Evolutionary conservation across 768 basidiomycete species (phyloP).

Genomic region (Pulveroboletus frians): DNA sequence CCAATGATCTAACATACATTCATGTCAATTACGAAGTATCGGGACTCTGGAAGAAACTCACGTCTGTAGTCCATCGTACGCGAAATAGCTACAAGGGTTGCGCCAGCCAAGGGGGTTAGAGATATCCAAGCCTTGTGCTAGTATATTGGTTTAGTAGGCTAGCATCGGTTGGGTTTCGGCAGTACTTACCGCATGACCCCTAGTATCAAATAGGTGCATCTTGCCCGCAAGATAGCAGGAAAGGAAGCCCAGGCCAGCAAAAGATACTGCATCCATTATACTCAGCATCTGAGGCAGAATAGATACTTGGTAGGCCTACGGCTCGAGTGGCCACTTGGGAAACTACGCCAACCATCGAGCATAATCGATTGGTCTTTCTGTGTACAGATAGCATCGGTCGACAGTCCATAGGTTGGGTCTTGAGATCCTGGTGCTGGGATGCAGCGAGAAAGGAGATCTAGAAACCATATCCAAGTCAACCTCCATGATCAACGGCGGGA

Average conservation of each 20-base stretch:
- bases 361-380: slow-evolving; percentile 54
- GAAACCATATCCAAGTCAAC: not conserved
- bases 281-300: not conserved
- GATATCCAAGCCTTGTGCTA: slow-evolving; percentile 82
- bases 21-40: slow-evolving; percentile 4
- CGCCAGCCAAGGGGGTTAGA: slow-evolving; percentile 69
- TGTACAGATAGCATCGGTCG: slow-evolving; percentile 75
- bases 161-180: not conserved
- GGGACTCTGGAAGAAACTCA: slow-evolving; percentile 25
- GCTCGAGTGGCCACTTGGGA: slow-evolving; percentile 89
- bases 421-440: slow-evolving; percentile 57
- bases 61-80: slow-evolving; percentile 92
- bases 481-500: not conserved
- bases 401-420: slow-evolving; percentile 70
- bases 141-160: slow-evolving; percentile 1
- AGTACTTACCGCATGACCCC: slow-evolving; percentile 60
- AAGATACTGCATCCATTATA: slow-evolving; percentile 57
- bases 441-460: slow-evolving; percentile 43
- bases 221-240: slow-evolving; percentile 89
- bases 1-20: slow-evolving; percentile 67
- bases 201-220: slow-evolving; percentile 80
- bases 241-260: slow-evolving; percentile 88
- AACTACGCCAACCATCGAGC: slow-evolving; percentile 86
- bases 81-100: slow-evolving; percentile 73
- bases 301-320: slow-evolving; percentile 40